Base-by-base conservation (phyloP, 768 basidiomycete genomes). In the Flagelloscypha sp. region DNA sequence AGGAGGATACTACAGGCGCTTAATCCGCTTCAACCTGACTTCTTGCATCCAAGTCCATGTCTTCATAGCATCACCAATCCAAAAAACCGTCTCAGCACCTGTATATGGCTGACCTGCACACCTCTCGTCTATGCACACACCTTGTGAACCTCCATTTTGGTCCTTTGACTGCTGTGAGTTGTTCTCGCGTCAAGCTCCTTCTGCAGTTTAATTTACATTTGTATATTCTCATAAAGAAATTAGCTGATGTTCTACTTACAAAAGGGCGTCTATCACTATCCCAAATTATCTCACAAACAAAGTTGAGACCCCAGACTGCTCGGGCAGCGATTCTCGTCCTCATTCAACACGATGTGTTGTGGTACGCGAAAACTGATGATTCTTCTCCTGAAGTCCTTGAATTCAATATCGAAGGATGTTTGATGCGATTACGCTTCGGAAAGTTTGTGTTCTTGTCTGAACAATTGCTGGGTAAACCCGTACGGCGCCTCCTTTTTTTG, bases 311-410 rank as follows among this genome's bases (percentile, higher is more conserved):
- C 7, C 75, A 79, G 17, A 76, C 69, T 1, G 71, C 81, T 10
- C 76, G 83, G 35, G 77, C 79, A 18, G 70, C 76, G 13, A 61
- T 93, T 13, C 63, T 95, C 29, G 72, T 82, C 29, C 72, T 97
- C 35, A 69, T 93, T 12, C 93, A 97, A 53, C 93, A 97, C 53
- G 92, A 95, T 57, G 58, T 95, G 28, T 65, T 93, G 28, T 92
- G 89, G 85, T 86, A 90, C 51, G 73, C 80, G 7, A 70, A 71
- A 24, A 70, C 70, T 5, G 78, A 79, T 7, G 76, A 78, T n/a
- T 80, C 77, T 27, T 76, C 73, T 5, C n/a, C n/a, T n/a, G 84
- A 83, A 43, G 71, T 84, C 38, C 66, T 85, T 31, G 90, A 95
- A 54, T 64, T 94, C 43, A 89, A 90, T 48, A 61, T 76, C 10